Evolutionary conservation across 2,329 filamentous ascomycete species (phyloP).

Genomic region (Ascochyta clinopodiicola): DNA sequence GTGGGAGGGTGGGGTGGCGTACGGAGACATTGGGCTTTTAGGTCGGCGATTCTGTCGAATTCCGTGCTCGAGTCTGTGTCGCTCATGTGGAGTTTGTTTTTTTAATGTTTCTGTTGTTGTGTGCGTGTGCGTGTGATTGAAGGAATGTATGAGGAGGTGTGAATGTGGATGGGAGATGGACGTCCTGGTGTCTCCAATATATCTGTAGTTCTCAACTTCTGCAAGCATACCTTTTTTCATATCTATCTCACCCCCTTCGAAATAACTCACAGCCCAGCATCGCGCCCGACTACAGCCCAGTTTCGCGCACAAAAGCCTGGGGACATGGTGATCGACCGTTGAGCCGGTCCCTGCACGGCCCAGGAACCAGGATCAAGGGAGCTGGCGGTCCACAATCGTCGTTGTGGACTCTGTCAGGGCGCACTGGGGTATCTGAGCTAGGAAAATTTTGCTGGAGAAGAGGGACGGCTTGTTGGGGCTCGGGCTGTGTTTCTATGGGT

Average conservation of each 20-base stretch:
- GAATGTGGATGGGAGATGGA: no score
- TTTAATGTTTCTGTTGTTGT: neutral
- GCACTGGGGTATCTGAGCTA: neutral
- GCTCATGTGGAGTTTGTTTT: neutral
- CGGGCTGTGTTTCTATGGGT: neutral
- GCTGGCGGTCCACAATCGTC: slow-evolving; percentile 1
- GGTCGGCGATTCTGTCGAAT: slow-evolving; percentile 2
- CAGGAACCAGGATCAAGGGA: slow-evolving; percentile 6
- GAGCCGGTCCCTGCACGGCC: neutral
- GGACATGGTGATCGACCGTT: slow-evolving; percentile 7
- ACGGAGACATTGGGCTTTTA: slow-evolving; percentile 2
- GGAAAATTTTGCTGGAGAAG: neutral
- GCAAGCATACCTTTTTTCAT: no score
- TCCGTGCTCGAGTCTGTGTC: slow-evolving; percentile 8
- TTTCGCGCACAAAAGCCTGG: neutral
- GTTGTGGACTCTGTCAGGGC: neutral
- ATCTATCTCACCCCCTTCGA: neutral
- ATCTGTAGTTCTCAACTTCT: no score
- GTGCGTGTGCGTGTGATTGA: no score
- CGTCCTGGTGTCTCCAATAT: no score
- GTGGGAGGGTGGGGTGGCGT: slow-evolving; percentile 13
- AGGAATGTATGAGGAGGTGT: no score
- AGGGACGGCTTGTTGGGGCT: neutral
- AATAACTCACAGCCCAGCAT: neutral
- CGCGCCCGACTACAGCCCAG: no score